Percentiles rank a stretch among this genome's conserved stretches.
Conservation (phyloP, 2,329 filamentous ascomycete genomes). For the Paradendryphiella salina region DNA sequence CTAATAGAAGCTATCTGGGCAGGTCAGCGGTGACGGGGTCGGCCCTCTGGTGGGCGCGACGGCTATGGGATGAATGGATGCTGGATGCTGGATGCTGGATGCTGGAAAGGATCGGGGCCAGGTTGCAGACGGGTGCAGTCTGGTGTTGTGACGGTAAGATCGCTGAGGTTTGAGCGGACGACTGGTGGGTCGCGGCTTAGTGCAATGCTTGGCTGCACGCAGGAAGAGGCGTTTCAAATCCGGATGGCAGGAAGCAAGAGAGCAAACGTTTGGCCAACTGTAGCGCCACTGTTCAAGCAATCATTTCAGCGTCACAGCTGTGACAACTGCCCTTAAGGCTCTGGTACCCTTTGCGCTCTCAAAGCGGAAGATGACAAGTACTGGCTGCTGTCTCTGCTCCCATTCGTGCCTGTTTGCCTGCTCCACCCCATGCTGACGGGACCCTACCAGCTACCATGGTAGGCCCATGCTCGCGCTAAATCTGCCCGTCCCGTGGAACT, state of each 20-base stretch:
- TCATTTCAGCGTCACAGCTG: not conserved
- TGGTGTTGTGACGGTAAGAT: slow-evolving; percentile 15
- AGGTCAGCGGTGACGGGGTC: slow-evolving; percentile 14
- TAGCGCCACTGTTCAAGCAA: not conserved
- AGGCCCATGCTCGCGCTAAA: slow-evolving; percentile 6
- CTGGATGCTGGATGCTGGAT: slow-evolving; percentile 16
- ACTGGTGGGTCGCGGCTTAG: slow-evolving; percentile 21
- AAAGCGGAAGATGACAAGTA: too few species aligned
- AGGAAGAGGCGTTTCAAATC: slow-evolving; percentile 13
- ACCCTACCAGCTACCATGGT: too few species aligned
- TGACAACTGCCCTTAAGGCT: too few species aligned
- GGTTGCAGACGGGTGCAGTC: slow-evolving; percentile 15
- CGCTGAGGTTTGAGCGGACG: slow-evolving; percentile 24
- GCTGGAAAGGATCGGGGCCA: slow-evolving; percentile 9
- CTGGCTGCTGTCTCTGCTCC: slow-evolving; percentile 2
- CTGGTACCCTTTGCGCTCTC: not conserved
- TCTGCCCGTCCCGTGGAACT: slow-evolving; percentile 15
- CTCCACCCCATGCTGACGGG: slow-evolving; percentile 8
- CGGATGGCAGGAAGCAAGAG: slow-evolving; percentile 6
- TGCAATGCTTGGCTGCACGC: slow-evolving; percentile 18
- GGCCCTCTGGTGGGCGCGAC: slow-evolving; percentile 34
- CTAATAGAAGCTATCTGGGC: slow-evolving; percentile 12
- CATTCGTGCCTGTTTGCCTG: slow-evolving; percentile 1
- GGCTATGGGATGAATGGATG: slow-evolving; percentile 22
- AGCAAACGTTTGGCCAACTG: too few species aligned